These are phyloP conservation scores for Conticribra weissflogii DNA, from an alignment of 108 stramenopile species.

Conservation along the genomic window DNA sequence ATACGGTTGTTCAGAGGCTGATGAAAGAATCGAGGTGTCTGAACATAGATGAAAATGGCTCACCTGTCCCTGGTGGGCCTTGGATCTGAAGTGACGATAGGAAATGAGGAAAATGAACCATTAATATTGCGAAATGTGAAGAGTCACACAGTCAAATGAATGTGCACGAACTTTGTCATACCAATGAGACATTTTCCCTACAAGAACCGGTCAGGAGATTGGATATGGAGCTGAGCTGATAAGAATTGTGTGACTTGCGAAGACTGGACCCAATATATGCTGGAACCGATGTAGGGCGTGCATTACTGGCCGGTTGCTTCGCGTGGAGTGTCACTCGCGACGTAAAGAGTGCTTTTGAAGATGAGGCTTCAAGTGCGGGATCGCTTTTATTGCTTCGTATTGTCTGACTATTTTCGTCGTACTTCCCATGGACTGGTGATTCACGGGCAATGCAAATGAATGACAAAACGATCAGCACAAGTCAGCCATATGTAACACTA, in stretches of 20 bases:
- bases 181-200: constrained; percentile 8
- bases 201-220: constrained; percentile 8
- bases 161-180: no score
- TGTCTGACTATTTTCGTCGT: constrained; percentile 46
- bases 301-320: neutral
- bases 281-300: constrained; percentile 18
- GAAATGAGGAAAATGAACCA: no score
- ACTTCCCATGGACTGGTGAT: constrained; percentile 18
- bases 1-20: neutral
- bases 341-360: constrained; percentile 42
- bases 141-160: no score
- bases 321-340: neutral
- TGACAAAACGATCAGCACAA: no score
- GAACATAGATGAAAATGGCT: neutral
- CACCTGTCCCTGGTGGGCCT: constrained; percentile 13
- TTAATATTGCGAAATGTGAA: no score
- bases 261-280: constrained; percentile 24
- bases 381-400: constrained; percentile 38
- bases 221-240: constrained; percentile 16
- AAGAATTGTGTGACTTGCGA: constrained; percentile 16
- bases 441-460: neutral
- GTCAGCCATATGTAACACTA: no score
- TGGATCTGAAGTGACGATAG: constrained; percentile 5
- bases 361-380: constrained; percentile 32
- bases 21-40: neutral